Evolutionary conservation across 2,329 filamentous ascomycete species (phyloP), one percentile per base, ranked within the genome.

Genomic region (Trichoderma breve): DNA sequence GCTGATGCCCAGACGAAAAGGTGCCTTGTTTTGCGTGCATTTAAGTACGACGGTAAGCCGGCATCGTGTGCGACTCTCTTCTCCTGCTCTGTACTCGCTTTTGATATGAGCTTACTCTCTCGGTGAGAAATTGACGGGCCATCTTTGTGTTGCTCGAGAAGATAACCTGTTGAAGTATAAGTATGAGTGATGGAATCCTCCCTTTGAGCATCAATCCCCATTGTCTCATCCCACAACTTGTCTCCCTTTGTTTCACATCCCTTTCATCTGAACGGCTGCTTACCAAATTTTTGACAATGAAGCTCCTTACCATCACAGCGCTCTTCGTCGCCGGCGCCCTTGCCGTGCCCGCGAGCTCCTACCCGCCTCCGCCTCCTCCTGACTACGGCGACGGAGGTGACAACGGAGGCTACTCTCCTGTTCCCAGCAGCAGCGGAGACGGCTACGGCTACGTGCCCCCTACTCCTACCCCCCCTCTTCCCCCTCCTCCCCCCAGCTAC

Each of bases 281-380:
- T 18, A 67, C 36, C 12, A 60, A 8, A 3, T 34, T 1, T 34
- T 66, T 26, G 26, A 36, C 64, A 65, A 73, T 73, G 72, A 62
- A 73, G 70, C 51, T 69, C 70, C 55, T 73, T 51, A n/a, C 57
- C 18, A 32, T 65, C 51, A 53, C 64, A 36, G 58, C 72, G 26
- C 36, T 73, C 70, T 18, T 73, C 60, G 26, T 60, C 21, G 36
- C 70, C 43, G 53, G 69, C 34, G 28, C 58, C 15, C n/a, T 69
- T 5, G 70, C 70, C 11, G 24, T 61, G 60, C 36, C 71, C 34
- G 34, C 51, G 6, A 9, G 26, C n/a, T 61, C 36, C 36, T 14
- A 57, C 24, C 24, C 51, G 6, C 51, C 55, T 12, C 34, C 47
- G 51, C 47, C 67, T 7, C 8, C 28, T 53, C 47, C 47, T 6